Conservation (phyloP, 768 basidiomycete genomes). For the Russula olivacea region DNA sequence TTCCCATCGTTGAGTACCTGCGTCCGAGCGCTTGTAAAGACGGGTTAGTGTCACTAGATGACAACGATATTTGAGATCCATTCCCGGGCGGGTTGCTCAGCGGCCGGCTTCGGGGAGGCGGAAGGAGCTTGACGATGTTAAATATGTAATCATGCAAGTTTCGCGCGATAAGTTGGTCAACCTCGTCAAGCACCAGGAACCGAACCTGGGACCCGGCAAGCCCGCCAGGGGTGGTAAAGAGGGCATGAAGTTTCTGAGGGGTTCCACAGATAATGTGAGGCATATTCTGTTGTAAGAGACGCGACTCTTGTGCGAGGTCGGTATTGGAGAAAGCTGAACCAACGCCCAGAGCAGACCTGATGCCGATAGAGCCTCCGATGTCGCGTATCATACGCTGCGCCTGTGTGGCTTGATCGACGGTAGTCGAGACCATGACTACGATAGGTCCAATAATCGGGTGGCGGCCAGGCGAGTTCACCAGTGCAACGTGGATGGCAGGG, state of each 20-base stretch:
- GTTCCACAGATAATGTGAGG: constrained; percentile 97
- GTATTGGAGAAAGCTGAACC: constrained; percentile 61
- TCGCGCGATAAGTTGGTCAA: constrained; percentile 95
- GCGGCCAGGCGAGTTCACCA: constrained; percentile 53
- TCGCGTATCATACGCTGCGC: constrained; percentile 94
- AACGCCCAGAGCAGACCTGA: constrained; percentile 84
- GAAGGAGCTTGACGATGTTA: constrained; percentile 86
- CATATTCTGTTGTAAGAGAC: constrained; percentile 82
- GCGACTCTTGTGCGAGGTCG: constrained; percentile 67
- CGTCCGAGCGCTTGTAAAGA: constrained; percentile 37
- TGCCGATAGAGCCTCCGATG: constrained; percentile 87
- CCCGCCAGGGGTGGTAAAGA: constrained; percentile 78
- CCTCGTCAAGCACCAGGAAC: constrained; percentile 94
- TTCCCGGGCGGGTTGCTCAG: constrained; percentile 42
- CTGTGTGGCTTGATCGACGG: constrained; percentile 97
- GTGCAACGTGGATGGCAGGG: constrained; percentile 78
- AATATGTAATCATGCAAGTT: constrained; percentile 95
- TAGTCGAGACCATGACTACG: constrained; percentile 93
- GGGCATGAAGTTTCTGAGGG: constrained; percentile 90
- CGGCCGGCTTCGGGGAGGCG: constrained; percentile 71
- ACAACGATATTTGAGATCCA: constrained; percentile 19
- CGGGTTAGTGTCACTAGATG: constrained; percentile 18
- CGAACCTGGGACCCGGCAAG: constrained; percentile 79
- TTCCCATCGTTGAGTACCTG: constrained; percentile 52
- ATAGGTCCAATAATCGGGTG: constrained; percentile 70